Conservation (phyloP, 768 basidiomycete genomes). For the Dioszegia crocea region DNA sequence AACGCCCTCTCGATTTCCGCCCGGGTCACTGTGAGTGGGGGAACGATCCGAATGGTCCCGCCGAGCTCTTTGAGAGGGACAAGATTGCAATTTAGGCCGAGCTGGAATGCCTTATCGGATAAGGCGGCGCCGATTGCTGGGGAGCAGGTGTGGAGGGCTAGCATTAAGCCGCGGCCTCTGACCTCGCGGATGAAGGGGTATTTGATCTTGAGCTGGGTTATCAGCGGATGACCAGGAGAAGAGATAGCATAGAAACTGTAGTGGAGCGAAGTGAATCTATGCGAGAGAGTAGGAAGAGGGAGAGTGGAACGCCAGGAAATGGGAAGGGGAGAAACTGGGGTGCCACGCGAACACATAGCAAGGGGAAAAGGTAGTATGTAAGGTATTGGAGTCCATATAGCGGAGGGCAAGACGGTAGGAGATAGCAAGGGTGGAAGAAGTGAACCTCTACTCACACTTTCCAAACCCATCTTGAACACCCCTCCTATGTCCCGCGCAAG, state of each 20-base stretch:
- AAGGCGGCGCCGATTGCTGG: conserved; percentile 13
- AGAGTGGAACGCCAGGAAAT: no score
- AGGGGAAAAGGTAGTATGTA: no score
- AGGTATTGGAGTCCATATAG: background rate
- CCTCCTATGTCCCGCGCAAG: conserved; percentile 11
- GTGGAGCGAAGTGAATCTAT: no score
- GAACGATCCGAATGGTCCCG: conserved; percentile 27
- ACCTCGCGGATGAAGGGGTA: conserved; percentile 31
- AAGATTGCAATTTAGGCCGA: conserved; percentile 21
- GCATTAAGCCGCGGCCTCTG: conserved; percentile 26
- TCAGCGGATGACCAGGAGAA: no score
- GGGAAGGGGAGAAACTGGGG: no score
- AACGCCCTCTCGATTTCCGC: conserved; percentile 20
- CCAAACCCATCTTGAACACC: conserved; percentile 10
- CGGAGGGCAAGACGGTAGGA: background rate
- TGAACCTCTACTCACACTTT: conserved; percentile 6
- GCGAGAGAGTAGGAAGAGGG: no score
- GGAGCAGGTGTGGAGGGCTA: conserved; percentile 18
- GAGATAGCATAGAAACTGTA: no score
- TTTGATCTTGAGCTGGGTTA: conserved; percentile 19
- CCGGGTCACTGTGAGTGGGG: conserved; percentile 20
- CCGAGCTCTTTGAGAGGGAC: conserved; percentile 23
- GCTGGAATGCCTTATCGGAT: conserved; percentile 17
- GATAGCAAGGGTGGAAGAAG: background rate
- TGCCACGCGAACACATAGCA: no score